Conservation (phyloP, 306 rosid species). For the Phaseolus lunatus region DNA sequence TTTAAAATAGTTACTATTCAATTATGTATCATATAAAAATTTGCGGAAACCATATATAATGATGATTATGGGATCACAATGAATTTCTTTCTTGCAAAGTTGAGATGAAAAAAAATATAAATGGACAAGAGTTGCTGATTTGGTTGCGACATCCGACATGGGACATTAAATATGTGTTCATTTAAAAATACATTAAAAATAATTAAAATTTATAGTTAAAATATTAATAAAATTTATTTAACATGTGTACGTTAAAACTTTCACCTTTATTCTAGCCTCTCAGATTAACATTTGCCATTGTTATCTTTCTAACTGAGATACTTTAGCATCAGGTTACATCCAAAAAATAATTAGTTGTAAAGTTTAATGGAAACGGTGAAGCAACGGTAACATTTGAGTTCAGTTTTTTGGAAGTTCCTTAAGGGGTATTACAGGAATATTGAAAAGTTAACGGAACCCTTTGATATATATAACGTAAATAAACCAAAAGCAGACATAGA, state of each 20-base stretch:
- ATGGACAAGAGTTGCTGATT: neutral
- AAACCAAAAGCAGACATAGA: constrained; percentile 45
- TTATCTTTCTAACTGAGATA: neutral
- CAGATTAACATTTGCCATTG: constrained; percentile 5
- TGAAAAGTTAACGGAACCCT: constrained; percentile 70
- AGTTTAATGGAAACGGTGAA: constrained; percentile 52
- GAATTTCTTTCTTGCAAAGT: neutral
- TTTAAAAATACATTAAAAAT: neutral
- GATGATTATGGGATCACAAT: too few species aligned
- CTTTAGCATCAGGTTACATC: constrained; percentile 9
- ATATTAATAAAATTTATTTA: neutral
- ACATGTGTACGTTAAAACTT: neutral
- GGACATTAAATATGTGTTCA: neutral
- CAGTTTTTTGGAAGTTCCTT: constrained; percentile 73
- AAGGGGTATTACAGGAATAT: constrained; percentile 69
- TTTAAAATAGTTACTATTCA: too few species aligned
- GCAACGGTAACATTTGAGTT: constrained; percentile 91
- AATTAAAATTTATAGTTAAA: neutral
- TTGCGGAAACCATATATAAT: too few species aligned
- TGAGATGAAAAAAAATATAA: neutral
- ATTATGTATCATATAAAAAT: too few species aligned
- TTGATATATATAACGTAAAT: constrained; percentile 34
- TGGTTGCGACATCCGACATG: too few species aligned
- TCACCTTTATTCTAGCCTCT: neutral
- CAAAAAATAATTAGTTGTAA: constrained; percentile 29